A percentile compares a stretch with the other conserved stretches of the same genome.
Conservation (phyloP, 1,139 yeast species). For the Magnusiomyces ingens region DNA sequence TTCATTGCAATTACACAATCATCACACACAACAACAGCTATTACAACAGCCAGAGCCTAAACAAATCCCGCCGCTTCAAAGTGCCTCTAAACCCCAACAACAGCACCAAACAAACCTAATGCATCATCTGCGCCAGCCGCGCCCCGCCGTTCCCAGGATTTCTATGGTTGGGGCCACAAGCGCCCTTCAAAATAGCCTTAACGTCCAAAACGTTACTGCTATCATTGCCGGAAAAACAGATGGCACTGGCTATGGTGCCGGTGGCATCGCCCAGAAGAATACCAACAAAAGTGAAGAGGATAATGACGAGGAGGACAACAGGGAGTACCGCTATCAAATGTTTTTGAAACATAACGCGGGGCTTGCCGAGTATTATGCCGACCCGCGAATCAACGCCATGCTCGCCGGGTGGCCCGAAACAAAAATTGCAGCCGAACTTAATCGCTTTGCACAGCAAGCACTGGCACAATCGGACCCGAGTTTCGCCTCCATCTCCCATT, state of each 20-base stretch:
- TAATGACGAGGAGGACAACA: neutral
- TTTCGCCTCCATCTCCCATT: too few species aligned
- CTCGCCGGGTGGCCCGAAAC: neutral
- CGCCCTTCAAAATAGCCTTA: neutral
- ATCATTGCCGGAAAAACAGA: too few species aligned
- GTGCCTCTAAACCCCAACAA: too few species aligned
- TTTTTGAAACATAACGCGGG: neutral
- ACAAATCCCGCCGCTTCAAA: too few species aligned
- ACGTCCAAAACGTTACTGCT: too few species aligned
- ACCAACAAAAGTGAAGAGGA: neutral
- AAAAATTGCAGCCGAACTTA: neutral
- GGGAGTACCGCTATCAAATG: neutral
- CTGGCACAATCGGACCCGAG: too few species aligned
- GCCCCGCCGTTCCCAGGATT: neutral
- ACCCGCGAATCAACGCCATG: neutral
- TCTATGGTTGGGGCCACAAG: neutral
- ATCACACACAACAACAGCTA: too few species aligned
- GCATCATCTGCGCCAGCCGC: too few species aligned
- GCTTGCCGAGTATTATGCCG: neutral
- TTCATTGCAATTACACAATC: neutral
- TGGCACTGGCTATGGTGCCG: too few species aligned
- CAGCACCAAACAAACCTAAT: too few species aligned
- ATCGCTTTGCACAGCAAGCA: neutral
- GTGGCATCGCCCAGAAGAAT: too few species aligned
- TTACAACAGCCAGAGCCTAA: too few species aligned